Base-by-base conservation (phyloP, 2,329 filamentous ascomycete species). In the Aureobasidium sp. region DNA sequence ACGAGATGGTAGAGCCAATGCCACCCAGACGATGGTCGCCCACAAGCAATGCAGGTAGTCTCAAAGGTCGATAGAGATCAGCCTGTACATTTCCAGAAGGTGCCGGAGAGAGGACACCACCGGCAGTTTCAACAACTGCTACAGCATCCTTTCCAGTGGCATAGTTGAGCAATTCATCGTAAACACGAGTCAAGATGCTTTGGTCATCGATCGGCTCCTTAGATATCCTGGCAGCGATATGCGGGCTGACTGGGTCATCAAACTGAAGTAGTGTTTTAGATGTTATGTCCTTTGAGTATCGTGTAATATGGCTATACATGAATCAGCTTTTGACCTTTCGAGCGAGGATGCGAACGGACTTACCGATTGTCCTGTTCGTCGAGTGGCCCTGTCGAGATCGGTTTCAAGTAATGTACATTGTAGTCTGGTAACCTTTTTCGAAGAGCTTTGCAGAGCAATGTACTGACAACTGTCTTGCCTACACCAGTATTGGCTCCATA, bases 401-500 rank as follows among this genome's bases (percentile, higher is more conserved):
- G 90, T 72, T 95, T 95, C 61, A 95, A 71, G 72, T 89, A 95
- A 12, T 82, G 79, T 1, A 86, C 81, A 24, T 76, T 74, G 50
- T 82, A 79, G 24, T 75, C 69, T 8, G 73, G 72, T 66, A 78
- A 77, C 43, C 75, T 74, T 29, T 75, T 77, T 41, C 75, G 76
- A 4, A 86, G 81, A 9, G 87, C 82, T 65, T 83, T 85, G 72
- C 85, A 88, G 3, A 95, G 78, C 13, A 91, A 74, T 0, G 89
- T 91, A 1, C 88, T 87, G 63, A 92, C 82, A 36, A 95, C 84
- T 0, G 90, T 95, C 78, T 95, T 95, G 66, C 90, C 90, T 29
- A 94, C 89, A 66, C 89, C 85, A 0, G 90, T 94, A 69, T 93
- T 94, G 51, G 90, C 88, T 32, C 90, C 90, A 69, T 89, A 95